A percentile compares a stretch with the other conserved stretches of the same genome.
Conservation (phyloP, 2,329 filamentous ascomycete species). For the Dissoconium aciculare region DNA sequence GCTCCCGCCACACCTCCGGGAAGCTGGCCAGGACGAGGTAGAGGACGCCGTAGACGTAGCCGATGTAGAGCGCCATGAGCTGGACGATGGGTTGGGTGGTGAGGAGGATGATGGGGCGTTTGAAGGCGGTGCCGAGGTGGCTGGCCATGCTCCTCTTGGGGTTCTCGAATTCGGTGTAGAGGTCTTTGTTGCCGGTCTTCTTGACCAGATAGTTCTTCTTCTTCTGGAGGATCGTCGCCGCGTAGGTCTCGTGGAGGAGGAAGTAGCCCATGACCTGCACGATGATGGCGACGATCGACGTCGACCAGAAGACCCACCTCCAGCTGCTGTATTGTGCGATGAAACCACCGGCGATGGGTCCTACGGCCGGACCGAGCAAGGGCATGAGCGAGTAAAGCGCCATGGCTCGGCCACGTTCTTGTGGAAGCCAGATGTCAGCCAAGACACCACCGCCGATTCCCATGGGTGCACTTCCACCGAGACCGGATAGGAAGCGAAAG, state of each 20-base stretch:
- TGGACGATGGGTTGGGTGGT: constrained; percentile 26
- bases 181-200: constrained; percentile 44
- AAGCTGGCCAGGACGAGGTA: constrained; percentile 26
- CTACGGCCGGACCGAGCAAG: constrained; percentile 49
- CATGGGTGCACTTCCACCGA: constrained; percentile 25
- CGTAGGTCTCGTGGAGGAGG: constrained; percentile 51
- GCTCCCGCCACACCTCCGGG: constrained; percentile 19
- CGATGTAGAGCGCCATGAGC: constrained; percentile 24
- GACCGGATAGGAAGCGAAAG: constrained; percentile 26
- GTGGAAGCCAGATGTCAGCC: constrained; percentile 44
- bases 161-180: constrained; percentile 37
- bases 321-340: constrained; percentile 49
- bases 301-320: constrained; percentile 60
- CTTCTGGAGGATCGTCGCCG: constrained; percentile 43
- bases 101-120: constrained; percentile 24
- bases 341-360: constrained; percentile 51
- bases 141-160: constrained; percentile 21
- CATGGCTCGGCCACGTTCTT: constrained; percentile 48
- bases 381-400: constrained; percentile 49
- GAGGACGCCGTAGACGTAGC: constrained; percentile 27
- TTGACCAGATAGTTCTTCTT: constrained; percentile 44
- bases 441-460: constrained; percentile 25
- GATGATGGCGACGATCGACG: constrained; percentile 45
- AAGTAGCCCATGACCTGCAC: constrained; percentile 49
- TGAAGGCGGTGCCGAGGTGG: constrained; percentile 21